phyloP scores from a whole-genome alignment of 768 basidiomycete genomes.

The Daedalea quercina region DNA sequence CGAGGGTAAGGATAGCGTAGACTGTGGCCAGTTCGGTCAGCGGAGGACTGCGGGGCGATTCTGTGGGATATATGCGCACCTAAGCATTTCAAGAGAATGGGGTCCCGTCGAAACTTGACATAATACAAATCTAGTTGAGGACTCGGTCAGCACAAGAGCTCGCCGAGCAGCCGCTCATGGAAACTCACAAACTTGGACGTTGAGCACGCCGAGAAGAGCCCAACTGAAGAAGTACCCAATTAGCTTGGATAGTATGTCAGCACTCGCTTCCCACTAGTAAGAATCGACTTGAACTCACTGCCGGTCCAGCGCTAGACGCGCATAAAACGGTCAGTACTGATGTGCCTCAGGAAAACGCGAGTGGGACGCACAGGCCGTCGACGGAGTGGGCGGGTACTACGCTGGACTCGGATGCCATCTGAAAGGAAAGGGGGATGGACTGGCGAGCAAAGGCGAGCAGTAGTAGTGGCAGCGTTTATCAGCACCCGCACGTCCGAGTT shows the following conservation, averaged over 20 bases:
- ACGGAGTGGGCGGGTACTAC: background rate
- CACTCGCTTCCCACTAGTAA: background rate
- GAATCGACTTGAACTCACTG: background rate
- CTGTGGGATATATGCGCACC: background rate
- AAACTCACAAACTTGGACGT: constrained; percentile 2
- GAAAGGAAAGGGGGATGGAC: background rate
- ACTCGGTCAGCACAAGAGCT: background rate
- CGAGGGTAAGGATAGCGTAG: constrained; percentile 3
- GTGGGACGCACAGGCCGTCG: background rate
- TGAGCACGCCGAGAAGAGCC: background rate
- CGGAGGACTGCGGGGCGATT: background rate
- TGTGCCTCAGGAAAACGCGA: background rate
- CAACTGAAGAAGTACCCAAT: constrained; percentile 4
- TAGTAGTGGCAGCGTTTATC: background rate
- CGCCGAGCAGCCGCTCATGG: background rate
- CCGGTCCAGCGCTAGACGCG: background rate
- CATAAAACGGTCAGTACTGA: background rate
- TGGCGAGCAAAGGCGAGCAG: background rate
- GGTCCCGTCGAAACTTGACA: constrained; percentile 1
- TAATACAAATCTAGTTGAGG: constrained; percentile 1
- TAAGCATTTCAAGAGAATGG: background rate
- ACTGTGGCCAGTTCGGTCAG: background rate
- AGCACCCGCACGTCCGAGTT: background rate
- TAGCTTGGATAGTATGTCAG: background rate
- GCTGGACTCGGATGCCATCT: background rate